phyloP scores from a whole-genome alignment of 2,329 filamentous ascomycete species.

The Nemania diffusa region DNA sequence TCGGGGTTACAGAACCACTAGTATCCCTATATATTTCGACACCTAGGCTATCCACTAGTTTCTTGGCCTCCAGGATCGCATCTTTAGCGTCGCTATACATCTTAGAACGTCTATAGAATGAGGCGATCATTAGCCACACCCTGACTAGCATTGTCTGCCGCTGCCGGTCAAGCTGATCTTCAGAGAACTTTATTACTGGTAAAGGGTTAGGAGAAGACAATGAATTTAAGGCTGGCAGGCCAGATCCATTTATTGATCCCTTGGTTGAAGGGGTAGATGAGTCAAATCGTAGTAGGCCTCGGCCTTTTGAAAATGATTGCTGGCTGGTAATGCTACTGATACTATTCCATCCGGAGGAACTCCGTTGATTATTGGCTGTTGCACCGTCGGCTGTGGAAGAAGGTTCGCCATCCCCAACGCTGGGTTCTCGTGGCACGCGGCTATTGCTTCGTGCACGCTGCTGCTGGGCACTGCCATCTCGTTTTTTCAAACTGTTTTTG shows the following conservation, averaged over 20 bases:
- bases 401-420: conserved; percentile 61
- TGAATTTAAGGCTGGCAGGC: conserved; percentile 53
- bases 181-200: conserved; percentile 65
- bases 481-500: conserved; percentile 64
- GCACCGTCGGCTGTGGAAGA: conserved; percentile 61
- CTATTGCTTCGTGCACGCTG: conserved; percentile 58
- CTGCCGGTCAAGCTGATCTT: conserved; percentile 62
- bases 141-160: conserved; percentile 71
- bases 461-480: conserved; percentile 61
- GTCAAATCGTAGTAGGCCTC: conserved; percentile 57
- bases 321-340: conserved; percentile 54
- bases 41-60: conserved; percentile 78
- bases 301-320: conserved; percentile 57
- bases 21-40: conserved; percentile 70
- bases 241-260: conserved; percentile 54
- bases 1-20: conserved; percentile 70
- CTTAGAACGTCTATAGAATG: conserved; percentile 84
- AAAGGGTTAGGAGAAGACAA: conserved; percentile 60
- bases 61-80: conserved; percentile 83
- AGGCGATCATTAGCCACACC: conserved; percentile 91
- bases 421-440: conserved; percentile 53
- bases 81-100: conserved; percentile 83
- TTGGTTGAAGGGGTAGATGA: conserved; percentile 58
- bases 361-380: conserved; percentile 50
- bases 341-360: conserved; percentile 58